phyloP scores from a whole-genome alignment of 2,329 filamentous ascomycete genomes.

The Alternaria sp. region DNA sequence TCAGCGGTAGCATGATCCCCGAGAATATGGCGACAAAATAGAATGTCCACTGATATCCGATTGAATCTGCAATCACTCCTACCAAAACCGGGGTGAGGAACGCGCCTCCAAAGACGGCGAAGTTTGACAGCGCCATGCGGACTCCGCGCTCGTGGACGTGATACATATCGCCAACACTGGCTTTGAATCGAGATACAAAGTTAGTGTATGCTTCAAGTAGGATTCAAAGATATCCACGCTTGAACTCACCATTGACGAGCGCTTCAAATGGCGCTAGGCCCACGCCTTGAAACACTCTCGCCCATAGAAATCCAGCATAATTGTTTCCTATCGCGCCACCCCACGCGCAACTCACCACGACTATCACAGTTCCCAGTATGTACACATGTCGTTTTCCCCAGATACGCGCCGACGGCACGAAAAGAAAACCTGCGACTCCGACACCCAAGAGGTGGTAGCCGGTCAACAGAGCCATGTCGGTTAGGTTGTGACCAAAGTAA shows the following conservation, averaged over 20 bases:
- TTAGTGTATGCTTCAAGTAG: background rate
- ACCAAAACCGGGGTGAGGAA: slow-evolving; percentile 88
- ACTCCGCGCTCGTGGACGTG: slow-evolving; percentile 85
- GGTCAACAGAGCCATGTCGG: slow-evolving; percentile 80
- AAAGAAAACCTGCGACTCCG: slow-evolving; percentile 80
- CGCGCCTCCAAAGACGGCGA: slow-evolving; percentile 73
- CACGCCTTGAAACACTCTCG: slow-evolving; percentile 84
- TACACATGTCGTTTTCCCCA: slow-evolving; percentile 95
- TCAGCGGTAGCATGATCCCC: slow-evolving; percentile 69
- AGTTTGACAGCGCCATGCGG: slow-evolving; percentile 82
- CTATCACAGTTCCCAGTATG: slow-evolving; percentile 74
- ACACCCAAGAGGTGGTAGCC: slow-evolving; percentile 88
- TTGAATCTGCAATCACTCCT: slow-evolving; percentile 77
- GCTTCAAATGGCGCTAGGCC: slow-evolving; percentile 89
- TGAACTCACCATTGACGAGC: slow-evolving; percentile 81
- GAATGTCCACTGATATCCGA: slow-evolving; percentile 89
- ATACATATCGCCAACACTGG: slow-evolving; percentile 74
- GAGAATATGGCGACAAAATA: slow-evolving; percentile 87
- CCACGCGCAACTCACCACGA: slow-evolving; percentile 79
- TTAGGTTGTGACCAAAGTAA: slow-evolving; percentile 70
- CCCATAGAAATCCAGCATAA: slow-evolving; percentile 76
- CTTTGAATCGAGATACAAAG: background rate
- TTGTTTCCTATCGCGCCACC: slow-evolving; percentile 71
- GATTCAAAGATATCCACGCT: background rate
- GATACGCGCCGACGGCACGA: slow-evolving; percentile 84